Base-by-base conservation (phyloP, 1,139 yeast species). In the Yamadazyma oceani region DNA sequence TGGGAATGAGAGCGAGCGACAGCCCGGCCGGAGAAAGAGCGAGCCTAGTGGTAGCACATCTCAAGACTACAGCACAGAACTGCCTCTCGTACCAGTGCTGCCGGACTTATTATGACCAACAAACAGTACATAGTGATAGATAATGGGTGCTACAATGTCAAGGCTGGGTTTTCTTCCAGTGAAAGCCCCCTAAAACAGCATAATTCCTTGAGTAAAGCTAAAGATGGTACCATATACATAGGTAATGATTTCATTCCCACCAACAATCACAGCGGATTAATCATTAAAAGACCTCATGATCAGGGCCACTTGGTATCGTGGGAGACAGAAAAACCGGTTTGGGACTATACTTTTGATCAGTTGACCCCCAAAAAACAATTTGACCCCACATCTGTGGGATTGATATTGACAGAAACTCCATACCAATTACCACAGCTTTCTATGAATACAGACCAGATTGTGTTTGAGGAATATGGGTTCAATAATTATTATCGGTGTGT, bases 391-490 rank as follows among this genome's bases (percentile, higher is more conserved):
- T 73, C 66, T 15, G 62, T 76, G 2, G 76, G 80, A 31, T 64
- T 85, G 34, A 61, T 83, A 2, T 65, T 82, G 38, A 78, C 89
- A 1, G 97, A 92, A 53, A 72, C 90, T 11, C 92, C 96, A 15
- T 81, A 84, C 55, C 86, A 88, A 39, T 64, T 92, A 31, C 95
- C 96, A 1, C 86, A 82, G 39, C 68, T 92, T 30, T 86, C 95
- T 30, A 80, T 82, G 50, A 85, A 85, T 58, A 84, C 89, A 19
- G 98, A 92, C 58, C 96, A 90, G 61, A 85, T 92, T 1, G 77
- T 94, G 2, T 90, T 94, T 64, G 99, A 94, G 60, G 98, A 94
- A 55, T 92, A 83, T 53, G 95, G 88, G 7, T 85, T 92, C 54
- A 73, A 71, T 23, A 77, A 80, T 27, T 80, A 82, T 47, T 78